phyloP scores from a whole-genome alignment of 345 rosid species.

The Gossypium stocksii region DNA sequence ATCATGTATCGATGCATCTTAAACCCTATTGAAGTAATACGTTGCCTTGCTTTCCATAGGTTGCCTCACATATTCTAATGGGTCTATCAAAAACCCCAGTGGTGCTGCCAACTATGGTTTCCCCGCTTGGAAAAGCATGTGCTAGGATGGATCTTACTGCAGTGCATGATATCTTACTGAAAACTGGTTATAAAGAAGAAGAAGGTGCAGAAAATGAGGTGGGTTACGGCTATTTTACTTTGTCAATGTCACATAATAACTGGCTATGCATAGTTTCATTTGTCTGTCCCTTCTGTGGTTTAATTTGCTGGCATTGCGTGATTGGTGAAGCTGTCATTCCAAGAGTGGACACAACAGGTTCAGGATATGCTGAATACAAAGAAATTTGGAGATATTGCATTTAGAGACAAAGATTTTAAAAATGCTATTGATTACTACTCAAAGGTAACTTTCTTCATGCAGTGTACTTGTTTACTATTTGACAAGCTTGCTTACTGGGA shows the following conservation, averaged over 20 bases:
- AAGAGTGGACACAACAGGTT: conserved; percentile 98
- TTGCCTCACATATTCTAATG: conserved; percentile 59
- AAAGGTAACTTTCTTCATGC: conserved; percentile 43
- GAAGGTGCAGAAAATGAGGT: conserved; percentile 62
- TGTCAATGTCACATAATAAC: background rate
- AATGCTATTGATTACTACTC: conserved; percentile 82
- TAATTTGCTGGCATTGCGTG: conserved; percentile 15
- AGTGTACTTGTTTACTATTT: background rate
- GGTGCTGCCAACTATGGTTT: conserved; percentile 51
- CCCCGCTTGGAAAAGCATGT: conserved; percentile 68
- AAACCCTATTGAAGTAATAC: conserved; percentile 5
- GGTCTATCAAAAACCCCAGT: conserved; percentile 49
- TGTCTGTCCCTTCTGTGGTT: background rate
- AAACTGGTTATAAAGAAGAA: conserved; percentile 44
- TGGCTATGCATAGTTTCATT: background rate
- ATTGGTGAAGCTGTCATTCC: conserved; percentile 70
- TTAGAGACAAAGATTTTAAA: conserved; percentile 91
- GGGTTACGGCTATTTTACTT: conserved; percentile 15
- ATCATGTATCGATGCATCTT: background rate
- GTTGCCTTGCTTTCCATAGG: conserved; percentile 32
- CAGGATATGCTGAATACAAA: conserved; percentile 95
- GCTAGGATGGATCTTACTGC: conserved; percentile 74
- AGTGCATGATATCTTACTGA: conserved; percentile 37
- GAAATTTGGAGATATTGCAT: conserved; percentile 87
- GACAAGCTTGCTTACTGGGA: background rate